Evolutionary conservation across 345 rosid genomes (phyloP), one percentile per base, ranked within the genome.

Genomic region (Hypericum perforatum): DNA sequence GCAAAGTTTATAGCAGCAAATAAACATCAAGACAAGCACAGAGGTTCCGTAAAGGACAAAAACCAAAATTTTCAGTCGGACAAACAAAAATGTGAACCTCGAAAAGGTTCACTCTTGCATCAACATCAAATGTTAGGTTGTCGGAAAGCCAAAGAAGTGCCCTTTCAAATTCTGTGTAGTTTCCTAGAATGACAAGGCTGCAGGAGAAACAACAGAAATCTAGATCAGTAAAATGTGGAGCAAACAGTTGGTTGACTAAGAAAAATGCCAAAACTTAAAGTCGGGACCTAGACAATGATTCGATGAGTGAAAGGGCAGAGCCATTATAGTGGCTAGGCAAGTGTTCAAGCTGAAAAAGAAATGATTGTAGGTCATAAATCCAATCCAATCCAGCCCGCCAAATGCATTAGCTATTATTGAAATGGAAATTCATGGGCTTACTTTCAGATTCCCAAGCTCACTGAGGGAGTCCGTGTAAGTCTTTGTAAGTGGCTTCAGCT

Each of bases 391-490:
- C 29, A 6, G 5, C 16, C 50, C 8, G 12, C 37, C 37, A 44
- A 43, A 22, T 22, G 32, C 12, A 37, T 15, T 46, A 14, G 8
- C 8, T 16, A 16, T 8, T 43, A 39, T 37, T 44, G 45, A 36
- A 32, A 37, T 16, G 9, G 10, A 13, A 8, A 37, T 5, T 29
- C 3, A 46, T 9, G 39, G 47, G 41, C 15, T 54, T 71, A 91
- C 96, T 87, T 77, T 84, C 13, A 91, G 74, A 76, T 91, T 91
- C 57, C 98, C 98, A 61, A 91, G 98, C 76, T 91, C 94, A 36
- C 89, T 78, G 42, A 91, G 95, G 5, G 98, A 91, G 81, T 91
- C 82, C 0, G 98, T 91, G 77, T 76, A 84, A 69, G 77, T 75
- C 69, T 79, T 82, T 37, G 80, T 79, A 58, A 91, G 81, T 60